Base-by-base conservation (phyloP, 192 early-diverging fungal species). In the Coemansia sp. region DNA sequence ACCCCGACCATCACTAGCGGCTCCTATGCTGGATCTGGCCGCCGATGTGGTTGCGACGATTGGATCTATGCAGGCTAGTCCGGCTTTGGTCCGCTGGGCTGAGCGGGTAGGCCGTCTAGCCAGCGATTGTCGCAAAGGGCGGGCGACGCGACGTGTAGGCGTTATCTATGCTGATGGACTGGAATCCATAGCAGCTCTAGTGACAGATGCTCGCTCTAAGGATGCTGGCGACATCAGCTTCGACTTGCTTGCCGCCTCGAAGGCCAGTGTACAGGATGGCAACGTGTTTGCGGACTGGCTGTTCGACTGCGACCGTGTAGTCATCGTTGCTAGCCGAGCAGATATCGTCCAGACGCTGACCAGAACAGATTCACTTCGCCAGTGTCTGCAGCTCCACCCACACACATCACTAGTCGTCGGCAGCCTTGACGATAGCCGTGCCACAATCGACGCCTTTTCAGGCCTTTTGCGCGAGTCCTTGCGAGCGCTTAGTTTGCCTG, bases 221-320 rank as follows among this genome's bases (percentile, higher is more conserved):
- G 25, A 31, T 28, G 23, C 26, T 35, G 53, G 28, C n/a, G n/a
- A 34, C 14, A 56, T 28, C 53, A 56, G 25, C 35, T 16, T 58
- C 12, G 31, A 42, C 52, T 65, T 62, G 52, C 59, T 79, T 5
- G 26, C 62, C 2, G 53, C 52, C 7, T 34, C 71, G 3, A 55
- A 23, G 2, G 67, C 72, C 14, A 34, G 37, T 1, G 21, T 10
- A 13, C 18, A 31, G n/a, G 62, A 53, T 31, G 33, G 35, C 37
- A 63, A 59, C 26, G 59, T 25, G 31, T 70, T 73, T 64, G 64
- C 68, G 10, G 70, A 70, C 56, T 73, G 71, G 76, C 38, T 79
- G 20, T 70, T 55, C 26, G 65, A 59, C 18, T 79, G 72, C 58
- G 61, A 60, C 28, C 60, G 52, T 5, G 11, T 79, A 4, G 64